These are phyloP conservation scores for Lanmaoa pseudosensibilis DNA, from an alignment of 768 basidiomycete species.

Conservation along the genomic window DNA sequence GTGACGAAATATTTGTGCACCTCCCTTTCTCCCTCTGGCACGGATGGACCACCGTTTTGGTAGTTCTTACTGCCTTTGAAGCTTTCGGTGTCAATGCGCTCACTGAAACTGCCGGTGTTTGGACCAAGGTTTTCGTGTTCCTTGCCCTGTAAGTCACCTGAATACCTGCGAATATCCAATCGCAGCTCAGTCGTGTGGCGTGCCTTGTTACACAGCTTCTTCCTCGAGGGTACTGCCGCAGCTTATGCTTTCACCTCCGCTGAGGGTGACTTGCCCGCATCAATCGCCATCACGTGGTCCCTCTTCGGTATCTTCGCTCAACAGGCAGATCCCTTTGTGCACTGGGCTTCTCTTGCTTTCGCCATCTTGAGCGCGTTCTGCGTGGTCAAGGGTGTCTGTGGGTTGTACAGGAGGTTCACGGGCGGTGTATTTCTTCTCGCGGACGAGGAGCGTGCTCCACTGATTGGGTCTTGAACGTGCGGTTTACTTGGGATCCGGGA, in stretches of 20 bases:
- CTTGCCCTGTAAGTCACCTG: constrained; percentile 65
- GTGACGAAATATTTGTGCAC: constrained; percentile 89
- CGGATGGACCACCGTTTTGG: constrained; percentile 86
- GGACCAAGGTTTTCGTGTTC: constrained; percentile 96
- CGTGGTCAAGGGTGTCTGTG: constrained; percentile 74
- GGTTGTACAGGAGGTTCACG: constrained; percentile 48
- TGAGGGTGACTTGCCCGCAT: constrained; percentile 91
- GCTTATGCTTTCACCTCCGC: constrained; percentile 90
- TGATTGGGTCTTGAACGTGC: constrained; percentile 51
- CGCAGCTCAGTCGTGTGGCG: constrained; percentile 8
- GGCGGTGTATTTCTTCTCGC: constrained; percentile 57
- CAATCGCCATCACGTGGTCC: constrained; percentile 90
- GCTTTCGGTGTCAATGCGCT: constrained; percentile 83
- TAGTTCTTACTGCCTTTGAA: constrained; percentile 80
- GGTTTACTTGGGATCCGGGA: background rate
- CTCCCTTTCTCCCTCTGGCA: constrained; percentile 96
- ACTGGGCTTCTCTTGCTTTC: constrained; percentile 86
- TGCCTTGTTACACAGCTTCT: constrained; percentile 53
- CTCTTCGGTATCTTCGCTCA: constrained; percentile 90
- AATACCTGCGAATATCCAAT: background rate
- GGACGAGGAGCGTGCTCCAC: constrained; percentile 88
- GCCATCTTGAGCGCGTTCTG: constrained; percentile 83
- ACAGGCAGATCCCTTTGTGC: constrained; percentile 70
- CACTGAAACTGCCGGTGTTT: constrained; percentile 66
- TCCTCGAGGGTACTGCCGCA: constrained; percentile 89